Base-by-base conservation (phyloP, 177 flowering plant species). In the Vitis hybrid region DNA sequence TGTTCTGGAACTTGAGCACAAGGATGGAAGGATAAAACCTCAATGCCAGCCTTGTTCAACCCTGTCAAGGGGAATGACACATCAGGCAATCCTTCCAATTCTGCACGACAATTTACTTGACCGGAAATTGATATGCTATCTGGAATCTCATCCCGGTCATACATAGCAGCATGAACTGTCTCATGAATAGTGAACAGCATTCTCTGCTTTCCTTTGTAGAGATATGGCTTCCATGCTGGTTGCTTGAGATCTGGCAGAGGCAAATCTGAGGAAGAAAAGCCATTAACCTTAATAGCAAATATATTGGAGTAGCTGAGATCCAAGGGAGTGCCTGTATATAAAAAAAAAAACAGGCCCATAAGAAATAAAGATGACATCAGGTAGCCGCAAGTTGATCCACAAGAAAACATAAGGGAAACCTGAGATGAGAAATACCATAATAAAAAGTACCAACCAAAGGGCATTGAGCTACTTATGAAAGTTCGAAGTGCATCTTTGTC, bases 161-260 rank as follows among this genome's bases (percentile, higher is more conserved):
- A 93, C 93, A 92, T 77, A 12, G 98, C 91, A 81, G 98, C 98
- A 86, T 86, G 75, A 34, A 96, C 77, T n/a, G 82, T 87, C 82
- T 93, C 98, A 64, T 84, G 87, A 73, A 92, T 80, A 4, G 97
- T 89, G 70, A 91, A 88, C 21, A 88, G 68, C 57, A 96, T 76
- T 77, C 89, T 81, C 81, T 96, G 98, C 81, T 88, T 93, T 76
- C 99, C 99, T 78, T 82, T 89, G 70, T 85, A 89, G 14, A 96
- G 90, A 79, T 93, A 92, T 14, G 98, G 99, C 78, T 96, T 96
- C 99, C 99, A 96, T 54, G 97, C 97, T 63, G 98, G 99, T 75
- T 91, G 97, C 83, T 91, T 96, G 51, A 86, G 80, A 54, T 92
- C 99, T 70, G 86, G 57, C 51, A 92, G 94, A 74, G 94, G 95